These are phyloP conservation scores for Inonotus hispidus DNA, from an alignment of 1,284 basidiomycete genomes.

Conservation along the genomic window DNA sequence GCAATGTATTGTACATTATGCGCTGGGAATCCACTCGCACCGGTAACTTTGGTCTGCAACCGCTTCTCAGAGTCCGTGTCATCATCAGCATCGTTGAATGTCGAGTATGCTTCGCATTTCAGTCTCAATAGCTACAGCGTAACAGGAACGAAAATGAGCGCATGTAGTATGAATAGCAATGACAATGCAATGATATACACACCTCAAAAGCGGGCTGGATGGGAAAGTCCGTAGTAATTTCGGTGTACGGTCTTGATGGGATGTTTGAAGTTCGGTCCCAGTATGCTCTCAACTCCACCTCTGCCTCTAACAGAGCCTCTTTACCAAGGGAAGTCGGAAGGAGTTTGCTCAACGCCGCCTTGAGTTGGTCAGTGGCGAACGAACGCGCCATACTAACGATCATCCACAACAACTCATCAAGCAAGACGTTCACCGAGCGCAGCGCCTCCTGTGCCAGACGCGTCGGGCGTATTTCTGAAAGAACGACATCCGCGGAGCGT, in stretches of 20 bases:
- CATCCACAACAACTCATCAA: slow-evolving; percentile 83
- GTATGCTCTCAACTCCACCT: slow-evolving; percentile 84
- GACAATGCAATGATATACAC: slow-evolving; percentile 27
- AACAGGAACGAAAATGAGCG: slow-evolving; percentile 5
- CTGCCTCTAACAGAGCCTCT: slow-evolving; percentile 87
- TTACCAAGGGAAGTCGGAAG: slow-evolving; percentile 79
- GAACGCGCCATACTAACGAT: slow-evolving; percentile 69
- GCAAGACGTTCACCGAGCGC: slow-evolving; percentile 71
- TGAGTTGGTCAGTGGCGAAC: slow-evolving; percentile 71
- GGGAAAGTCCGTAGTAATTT: slow-evolving; percentile 52
- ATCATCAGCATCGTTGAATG: slow-evolving; percentile 77
- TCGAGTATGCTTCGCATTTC: slow-evolving; percentile 81
- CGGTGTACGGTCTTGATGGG: slow-evolving; percentile 32
- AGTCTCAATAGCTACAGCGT: slow-evolving; percentile 59
- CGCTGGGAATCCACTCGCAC: slow-evolving; percentile 35
- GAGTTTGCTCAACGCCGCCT: slow-evolving; percentile 65
- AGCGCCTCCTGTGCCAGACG: slow-evolving; percentile 73
- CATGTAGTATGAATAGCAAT: neutral
- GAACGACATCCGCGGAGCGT: slow-evolving; percentile 80
- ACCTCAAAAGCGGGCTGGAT: slow-evolving; percentile 74
- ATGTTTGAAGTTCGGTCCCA: slow-evolving; percentile 58
- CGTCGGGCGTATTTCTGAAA: slow-evolving; percentile 88
- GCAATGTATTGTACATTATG: slow-evolving; percentile 60
- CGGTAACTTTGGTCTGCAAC: slow-evolving; percentile 53
- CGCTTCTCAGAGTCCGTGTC: slow-evolving; percentile 57